These are phyloP conservation scores for Calonectria crousiana DNA, from an alignment of 2,329 filamentous ascomycete genomes.

Conservation along the genomic window DNA sequence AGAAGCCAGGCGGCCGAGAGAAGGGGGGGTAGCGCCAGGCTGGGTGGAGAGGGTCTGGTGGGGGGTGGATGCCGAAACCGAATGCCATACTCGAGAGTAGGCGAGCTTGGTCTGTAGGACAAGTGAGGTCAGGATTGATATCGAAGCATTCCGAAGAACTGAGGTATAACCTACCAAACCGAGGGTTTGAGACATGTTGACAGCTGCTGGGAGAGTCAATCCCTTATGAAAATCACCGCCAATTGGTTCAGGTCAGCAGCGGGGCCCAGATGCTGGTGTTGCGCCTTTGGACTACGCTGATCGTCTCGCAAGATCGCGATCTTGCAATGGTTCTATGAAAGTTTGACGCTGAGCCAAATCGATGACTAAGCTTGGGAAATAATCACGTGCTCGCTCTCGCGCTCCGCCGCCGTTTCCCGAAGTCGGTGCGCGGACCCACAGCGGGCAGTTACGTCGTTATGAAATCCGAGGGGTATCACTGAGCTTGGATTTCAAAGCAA, in stretches of 20 bases:
- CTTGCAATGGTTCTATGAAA: conserved; percentile 36
- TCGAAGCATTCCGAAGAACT: conserved; percentile 13
- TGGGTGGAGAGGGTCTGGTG: conserved; percentile 71
- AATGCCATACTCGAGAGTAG: conserved; percentile 97
- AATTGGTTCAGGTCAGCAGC: conserved; percentile 28
- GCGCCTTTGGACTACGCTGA: conserved; percentile 33
- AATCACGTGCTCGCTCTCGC: conserved; percentile 35
- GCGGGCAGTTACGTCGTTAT: conserved; percentile 24
- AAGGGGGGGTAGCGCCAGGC: conserved; percentile 73
- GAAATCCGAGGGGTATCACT: conserved; percentile 42
- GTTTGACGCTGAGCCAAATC: conserved; percentile 44
- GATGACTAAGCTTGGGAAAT: conserved; percentile 38
- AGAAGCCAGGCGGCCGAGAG: conserved; percentile 90
- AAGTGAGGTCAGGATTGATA: conserved; percentile 29
- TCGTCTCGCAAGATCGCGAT: conserved; percentile 37
- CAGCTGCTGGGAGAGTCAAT: conserved; percentile 34
- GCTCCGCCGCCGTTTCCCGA: conserved; percentile 29
- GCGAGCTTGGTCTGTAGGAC: conserved; percentile 85
- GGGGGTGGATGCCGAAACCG: conserved; percentile 77
- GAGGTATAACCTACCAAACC: conserved; percentile 70
- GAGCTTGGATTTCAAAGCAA: conserved; percentile 51
- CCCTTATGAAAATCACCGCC: conserved; percentile 27
- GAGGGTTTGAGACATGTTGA: conserved; percentile 81
- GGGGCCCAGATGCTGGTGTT: conserved; percentile 24
- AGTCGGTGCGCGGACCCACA: conserved; percentile 37